Conservation (phyloP, 495 filamentous ascomycete species). For the Ascobolus immersus region DNA sequence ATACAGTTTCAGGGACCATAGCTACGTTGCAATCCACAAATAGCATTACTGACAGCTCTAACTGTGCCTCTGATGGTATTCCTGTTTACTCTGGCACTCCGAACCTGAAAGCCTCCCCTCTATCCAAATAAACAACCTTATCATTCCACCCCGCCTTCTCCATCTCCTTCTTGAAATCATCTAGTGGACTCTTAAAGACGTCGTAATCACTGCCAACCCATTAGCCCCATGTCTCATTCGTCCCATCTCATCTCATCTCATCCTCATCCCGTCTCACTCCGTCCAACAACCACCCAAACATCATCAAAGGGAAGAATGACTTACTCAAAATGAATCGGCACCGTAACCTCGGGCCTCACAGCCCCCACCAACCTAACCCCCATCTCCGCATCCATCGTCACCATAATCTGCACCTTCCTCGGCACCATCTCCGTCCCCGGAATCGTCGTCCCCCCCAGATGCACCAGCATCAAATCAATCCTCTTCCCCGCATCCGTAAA, state of each 20-base stretch:
- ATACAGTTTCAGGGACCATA: too few species aligned
- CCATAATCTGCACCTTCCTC: conserved; percentile 31
- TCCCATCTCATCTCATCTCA: background rate
- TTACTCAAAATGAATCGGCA: conserved; percentile 43
- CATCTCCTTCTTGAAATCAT: conserved; percentile 34
- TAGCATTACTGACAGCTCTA: too few species aligned
- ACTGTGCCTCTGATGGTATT: too few species aligned
- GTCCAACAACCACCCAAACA: background rate
- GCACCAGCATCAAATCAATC: conserved; percentile 46
- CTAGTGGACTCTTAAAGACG: conserved; percentile 31
- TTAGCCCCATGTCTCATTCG: background rate
- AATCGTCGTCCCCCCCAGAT: conserved; percentile 41
- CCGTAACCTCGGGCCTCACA: conserved; percentile 35
- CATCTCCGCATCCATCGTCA: conserved; percentile 47
- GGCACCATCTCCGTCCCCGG: too few species aligned
- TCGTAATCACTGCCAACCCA: conserved; percentile 32
- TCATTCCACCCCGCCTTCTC: conserved; percentile 24
- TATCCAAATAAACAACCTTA: conserved; percentile 35
- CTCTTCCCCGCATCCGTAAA: conserved; percentile 21
- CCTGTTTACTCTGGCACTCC: conserved; percentile 21
- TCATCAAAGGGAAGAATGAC: conserved; percentile 3
- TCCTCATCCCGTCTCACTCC: background rate
- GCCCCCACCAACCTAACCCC: conserved; percentile 34
- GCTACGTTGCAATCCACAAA: too few species aligned
- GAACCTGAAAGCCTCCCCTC: conserved; percentile 33